Evolutionary conservation across 805 yeast species (phyloP).

Genomic region (Suhomyces vadensis): DNA sequence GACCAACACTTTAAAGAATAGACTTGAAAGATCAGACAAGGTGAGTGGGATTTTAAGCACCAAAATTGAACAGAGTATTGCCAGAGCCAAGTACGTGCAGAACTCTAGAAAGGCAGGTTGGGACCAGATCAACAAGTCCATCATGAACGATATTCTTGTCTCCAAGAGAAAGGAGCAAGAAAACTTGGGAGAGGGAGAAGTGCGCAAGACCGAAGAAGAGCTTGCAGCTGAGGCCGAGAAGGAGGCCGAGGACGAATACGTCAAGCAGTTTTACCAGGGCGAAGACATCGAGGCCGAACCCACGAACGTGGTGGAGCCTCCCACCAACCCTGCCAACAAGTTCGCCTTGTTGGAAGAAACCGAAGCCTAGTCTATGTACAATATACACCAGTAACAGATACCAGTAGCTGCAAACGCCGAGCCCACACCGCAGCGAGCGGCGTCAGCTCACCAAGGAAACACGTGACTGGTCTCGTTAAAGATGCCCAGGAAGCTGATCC

Average conservation of each 20-base stretch:
- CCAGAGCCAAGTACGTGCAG: constrained; percentile 63
- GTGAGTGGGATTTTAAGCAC: constrained; percentile 56
- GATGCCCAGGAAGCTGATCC: no score
- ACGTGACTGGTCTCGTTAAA: no score
- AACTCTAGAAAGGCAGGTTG: constrained; percentile 67
- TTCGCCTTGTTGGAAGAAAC: constrained; percentile 42
- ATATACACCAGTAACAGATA: no score
- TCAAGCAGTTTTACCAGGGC: constrained; percentile 28
- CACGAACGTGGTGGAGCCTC: constrained; percentile 1
- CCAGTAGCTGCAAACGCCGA: no score
- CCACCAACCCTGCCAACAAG: constrained; percentile 19
- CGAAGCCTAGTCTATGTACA: constrained; percentile 38
- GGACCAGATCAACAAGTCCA: constrained; percentile 62
- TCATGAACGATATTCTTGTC: constrained; percentile 16
- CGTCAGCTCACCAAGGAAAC: no score
- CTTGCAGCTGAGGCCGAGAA: constrained; percentile 28
- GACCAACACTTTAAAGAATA: constrained; percentile 31
- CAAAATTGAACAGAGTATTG: constrained; percentile 64
- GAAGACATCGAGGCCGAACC: constrained; percentile 10
- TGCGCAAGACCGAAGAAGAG: constrained; percentile 10
- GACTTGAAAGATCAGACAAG: constrained; percentile 50
- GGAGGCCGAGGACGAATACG: constrained; percentile 40
- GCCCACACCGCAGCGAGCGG: no score
- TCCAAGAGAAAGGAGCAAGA: constrained; percentile 6
- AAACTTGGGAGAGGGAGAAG: background rate